Conservation (phyloP, 2,329 filamentous ascomycete species). For the Rutstroemia sp. region DNA sequence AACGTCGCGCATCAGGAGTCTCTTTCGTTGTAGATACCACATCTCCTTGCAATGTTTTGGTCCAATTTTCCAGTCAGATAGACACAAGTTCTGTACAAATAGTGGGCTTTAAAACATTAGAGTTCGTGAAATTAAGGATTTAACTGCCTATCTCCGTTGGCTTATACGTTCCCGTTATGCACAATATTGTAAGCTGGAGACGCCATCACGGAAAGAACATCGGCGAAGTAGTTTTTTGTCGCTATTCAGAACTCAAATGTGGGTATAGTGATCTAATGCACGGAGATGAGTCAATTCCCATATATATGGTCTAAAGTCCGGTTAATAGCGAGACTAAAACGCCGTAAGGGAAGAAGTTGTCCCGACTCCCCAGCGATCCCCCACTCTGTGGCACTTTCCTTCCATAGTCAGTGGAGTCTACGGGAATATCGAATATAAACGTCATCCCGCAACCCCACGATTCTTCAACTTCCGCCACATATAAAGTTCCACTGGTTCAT, state of each 20-base stretch:
- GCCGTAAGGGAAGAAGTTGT: not conserved
- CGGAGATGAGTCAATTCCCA: not conserved
- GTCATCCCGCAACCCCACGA: not conserved
- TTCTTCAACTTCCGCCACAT: not conserved
- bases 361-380: too few relatives aligned
- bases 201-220: not conserved
- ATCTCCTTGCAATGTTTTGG: slow-evolving; percentile 3
- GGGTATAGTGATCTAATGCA: not conserved
- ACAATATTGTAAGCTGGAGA: not conserved
- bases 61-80: not conserved
- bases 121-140: too few relatives aligned
- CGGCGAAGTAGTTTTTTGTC: not conserved
- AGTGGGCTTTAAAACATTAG: not conserved
- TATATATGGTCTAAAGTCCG: not conserved
- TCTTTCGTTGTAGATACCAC: slow-evolving; percentile 15
- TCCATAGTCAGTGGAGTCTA: not conserved
- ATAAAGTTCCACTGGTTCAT: too few relatives aligned
- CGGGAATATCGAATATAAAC: not conserved
- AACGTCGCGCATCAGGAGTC: slow-evolving; percentile 5
- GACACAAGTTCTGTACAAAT: not conserved
- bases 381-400: not conserved
- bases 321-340: not conserved
- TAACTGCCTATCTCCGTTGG: too few relatives aligned
- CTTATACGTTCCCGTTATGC: too few relatives aligned
- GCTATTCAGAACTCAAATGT: too few relatives aligned